phyloP scores from a whole-genome alignment of 768 basidiomycete genomes.

The Leccinum disarticulatum region DNA sequence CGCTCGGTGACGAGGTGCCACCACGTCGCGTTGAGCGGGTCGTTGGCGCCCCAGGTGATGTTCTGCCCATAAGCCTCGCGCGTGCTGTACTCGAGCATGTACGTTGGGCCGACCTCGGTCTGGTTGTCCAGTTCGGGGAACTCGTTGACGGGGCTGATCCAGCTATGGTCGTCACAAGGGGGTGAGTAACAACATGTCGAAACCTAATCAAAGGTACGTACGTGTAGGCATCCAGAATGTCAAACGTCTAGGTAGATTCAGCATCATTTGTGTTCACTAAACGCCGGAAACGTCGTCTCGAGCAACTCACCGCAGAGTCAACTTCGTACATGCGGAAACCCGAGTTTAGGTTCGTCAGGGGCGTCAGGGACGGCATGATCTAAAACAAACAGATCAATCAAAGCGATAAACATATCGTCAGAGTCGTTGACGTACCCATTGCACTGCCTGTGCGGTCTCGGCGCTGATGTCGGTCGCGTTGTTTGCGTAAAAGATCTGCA shows the following conservation, averaged over 20 bases:
- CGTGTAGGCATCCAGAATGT: constrained; percentile 74
- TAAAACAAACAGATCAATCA: not conserved
- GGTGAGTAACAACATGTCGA: not conserved
- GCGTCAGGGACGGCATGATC: constrained; percentile 59
- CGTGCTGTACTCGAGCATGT: constrained; percentile 61
- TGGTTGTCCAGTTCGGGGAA: constrained; percentile 59
- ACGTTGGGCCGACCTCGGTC: constrained; percentile 56
- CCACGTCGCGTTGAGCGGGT: constrained; percentile 76
- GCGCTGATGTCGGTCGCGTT: constrained; percentile 60
- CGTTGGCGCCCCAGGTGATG: constrained; percentile 54
- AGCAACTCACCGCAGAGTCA: constrained; percentile 34
- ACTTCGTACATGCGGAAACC: constrained; percentile 56
- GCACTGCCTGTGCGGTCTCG: constrained; percentile 50
- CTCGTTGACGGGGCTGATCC: constrained; percentile 59
- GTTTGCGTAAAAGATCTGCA: constrained; percentile 67
- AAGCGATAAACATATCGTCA: not conserved
- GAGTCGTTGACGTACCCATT: constrained; percentile 39
- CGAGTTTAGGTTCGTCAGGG: constrained; percentile 66
- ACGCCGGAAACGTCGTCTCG: not conserved
- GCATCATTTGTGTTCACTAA: not conserved
- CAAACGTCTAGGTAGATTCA: constrained; percentile 56
- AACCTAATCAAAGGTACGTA: constrained; percentile 32
- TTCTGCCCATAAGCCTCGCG: constrained; percentile 60
- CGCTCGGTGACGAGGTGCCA: constrained; percentile 78
- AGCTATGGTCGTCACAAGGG: constrained; percentile 39